Evolutionary conservation across 2,329 filamentous ascomycete genomes (phyloP), one percentile per base, ranked within the genome.

Genomic region (Neonectria faginata): DNA sequence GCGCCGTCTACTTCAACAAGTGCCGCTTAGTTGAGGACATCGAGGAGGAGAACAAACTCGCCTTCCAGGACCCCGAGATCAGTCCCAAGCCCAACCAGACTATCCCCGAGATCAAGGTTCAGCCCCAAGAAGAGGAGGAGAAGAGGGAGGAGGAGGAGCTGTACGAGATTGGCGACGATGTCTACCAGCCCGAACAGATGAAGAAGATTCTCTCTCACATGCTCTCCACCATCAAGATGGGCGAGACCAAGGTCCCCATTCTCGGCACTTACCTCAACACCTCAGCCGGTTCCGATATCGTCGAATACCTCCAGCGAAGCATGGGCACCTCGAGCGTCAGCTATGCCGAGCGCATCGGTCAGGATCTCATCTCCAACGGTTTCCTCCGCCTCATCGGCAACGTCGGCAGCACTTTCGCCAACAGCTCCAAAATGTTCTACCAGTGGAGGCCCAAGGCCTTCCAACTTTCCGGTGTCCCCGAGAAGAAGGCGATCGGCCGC

Each of bases 1-100:
- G 96, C 69, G 97, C 92, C 79, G 92, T 93, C 73, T 99, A 99
- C 81, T 98, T 98, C 86, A 99, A 98, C 85, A 99, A 98, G 82
- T 99, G 96, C 78, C 91, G 97, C 54, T 84, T 97, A 67, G 91
- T 98, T 7, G 97, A 99, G 78, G 96, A 99, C 77, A 83, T 98
- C 65, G 96, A 99, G 78, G 96, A 99, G 80, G 97, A 99, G 83
- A 97, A 97, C 79, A 98, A 99, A 81, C 87, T 99, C 60, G 96
- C 94, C 42, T 99, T 99, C 80, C 94, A 97, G 79, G 93, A 94
- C 70, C 93, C 94, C 2, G 88, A 91, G 73, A 83, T 79, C 36
- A 94, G 91, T 78, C 91, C 92, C 3, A 84, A 89, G 77, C 77
- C 84, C 45, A 74, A 73, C 64, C 85, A 88, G 59, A 79, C 80